Percentiles rank a stretch among this genome's conserved stretches.
Conservation (phyloP, 2,329 filamentous ascomycete genomes). For the Pseudogymnoascus sp. region DNA sequence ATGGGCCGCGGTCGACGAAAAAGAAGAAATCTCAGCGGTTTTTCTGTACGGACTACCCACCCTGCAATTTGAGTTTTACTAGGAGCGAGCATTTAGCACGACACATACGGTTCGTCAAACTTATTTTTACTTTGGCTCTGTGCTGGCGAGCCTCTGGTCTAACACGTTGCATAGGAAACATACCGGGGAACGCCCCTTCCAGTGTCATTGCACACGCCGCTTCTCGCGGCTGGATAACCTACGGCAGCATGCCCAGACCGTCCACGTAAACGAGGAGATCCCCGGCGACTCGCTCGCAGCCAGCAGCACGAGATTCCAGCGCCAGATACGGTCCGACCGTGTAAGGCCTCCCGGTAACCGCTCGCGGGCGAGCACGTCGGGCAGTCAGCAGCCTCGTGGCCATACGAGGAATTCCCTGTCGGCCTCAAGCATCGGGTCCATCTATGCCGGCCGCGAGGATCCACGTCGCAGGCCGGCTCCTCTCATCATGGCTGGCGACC, state of each 20-base stretch:
- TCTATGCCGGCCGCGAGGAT: slow-evolving; percentile 55
- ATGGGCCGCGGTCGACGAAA: slow-evolving; percentile 64
- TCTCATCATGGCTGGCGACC: slow-evolving; percentile 71
- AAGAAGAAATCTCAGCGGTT: slow-evolving; percentile 97
- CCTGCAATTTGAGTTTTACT: slow-evolving; percentile 90
- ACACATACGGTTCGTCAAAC: slow-evolving; percentile 67
- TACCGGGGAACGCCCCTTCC: slow-evolving; percentile 91
- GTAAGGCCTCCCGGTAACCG: slow-evolving; percentile 65
- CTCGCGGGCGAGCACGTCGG: slow-evolving; percentile 67
- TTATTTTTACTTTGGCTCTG: slow-evolving; percentile 17
- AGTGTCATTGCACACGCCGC: slow-evolving; percentile 86
- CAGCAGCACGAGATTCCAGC: slow-evolving; percentile 82
- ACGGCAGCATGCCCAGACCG: slow-evolving; percentile 92
- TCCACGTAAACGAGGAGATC: slow-evolving; percentile 96
- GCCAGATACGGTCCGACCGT: slow-evolving; percentile 82
- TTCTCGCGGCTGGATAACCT: slow-evolving; percentile 94
- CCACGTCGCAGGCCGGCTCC: slow-evolving; percentile 67
- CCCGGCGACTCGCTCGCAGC: slow-evolving; percentile 88
- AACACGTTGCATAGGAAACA: slow-evolving; percentile 61
- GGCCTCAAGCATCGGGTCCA: slow-evolving; percentile 75
- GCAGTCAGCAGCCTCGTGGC: slow-evolving; percentile 65
- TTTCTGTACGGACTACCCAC: slow-evolving; percentile 85
- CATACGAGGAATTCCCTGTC: slow-evolving; percentile 78
- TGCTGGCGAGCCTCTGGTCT: slow-evolving; percentile 18
- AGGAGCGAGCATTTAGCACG: slow-evolving; percentile 90